Percentiles rank a stretch among this genome's conserved stretches.
Evolutionary conservation across 768 basidiomycete species (phyloP).

Genomic region (Chiua virens): DNA sequence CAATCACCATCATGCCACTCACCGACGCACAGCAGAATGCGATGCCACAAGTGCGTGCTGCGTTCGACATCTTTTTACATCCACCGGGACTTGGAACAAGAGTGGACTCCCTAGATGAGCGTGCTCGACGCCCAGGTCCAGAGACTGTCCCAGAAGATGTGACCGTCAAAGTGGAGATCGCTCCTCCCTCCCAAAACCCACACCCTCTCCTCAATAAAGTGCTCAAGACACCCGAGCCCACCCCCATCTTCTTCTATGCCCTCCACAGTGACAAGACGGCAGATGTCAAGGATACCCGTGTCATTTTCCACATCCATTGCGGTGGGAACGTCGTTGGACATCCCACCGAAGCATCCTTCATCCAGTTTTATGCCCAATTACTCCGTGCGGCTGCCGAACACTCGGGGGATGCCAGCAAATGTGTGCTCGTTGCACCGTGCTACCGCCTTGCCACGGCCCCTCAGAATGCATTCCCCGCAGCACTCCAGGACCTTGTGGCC

Average conservation of each 20-base stretch:
- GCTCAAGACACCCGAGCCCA: conserved; percentile 15
- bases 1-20: conserved; percentile 1
- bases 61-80: too few relatives aligned
- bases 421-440: conserved; percentile 5
- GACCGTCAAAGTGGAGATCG: conserved; percentile 3
- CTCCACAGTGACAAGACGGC: neutral
- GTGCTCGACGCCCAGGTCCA: neutral
- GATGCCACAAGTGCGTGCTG: neutral
- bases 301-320: conserved; percentile 28
- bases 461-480: conserved; percentile 8
- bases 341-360: conserved; percentile 5
- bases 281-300: conserved; percentile 1
- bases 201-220: neutral
- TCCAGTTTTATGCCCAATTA: neutral
- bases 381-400: neutral
- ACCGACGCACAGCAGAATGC: neutral
- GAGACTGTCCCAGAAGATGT: neutral
- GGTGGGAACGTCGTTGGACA: conserved; percentile 20
- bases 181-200: conserved; percentile 4
- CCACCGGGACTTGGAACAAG: neutral
- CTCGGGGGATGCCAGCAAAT: neutral
- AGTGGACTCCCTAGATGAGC: neutral
- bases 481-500: conserved; percentile 8
- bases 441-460: conserved; percentile 7
- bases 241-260: conserved; percentile 21